Conservation (phyloP, 495 filamentous ascomycete genomes). For the Aspergillus affinis region DNA sequence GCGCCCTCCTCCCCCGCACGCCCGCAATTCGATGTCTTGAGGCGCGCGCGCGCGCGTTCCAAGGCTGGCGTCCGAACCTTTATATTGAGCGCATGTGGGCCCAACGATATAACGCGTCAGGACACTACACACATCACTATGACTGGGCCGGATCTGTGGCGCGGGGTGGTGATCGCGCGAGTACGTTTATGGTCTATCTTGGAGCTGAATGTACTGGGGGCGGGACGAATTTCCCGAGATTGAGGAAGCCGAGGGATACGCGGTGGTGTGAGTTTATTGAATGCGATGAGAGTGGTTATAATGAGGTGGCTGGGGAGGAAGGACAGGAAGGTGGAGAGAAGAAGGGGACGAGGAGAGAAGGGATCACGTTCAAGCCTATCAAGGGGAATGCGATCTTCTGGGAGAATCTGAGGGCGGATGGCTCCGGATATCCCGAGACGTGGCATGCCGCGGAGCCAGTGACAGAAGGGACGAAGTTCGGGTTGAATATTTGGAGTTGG, state of each 20-base stretch:
- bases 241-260: constrained; percentile 39
- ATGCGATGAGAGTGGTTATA: constrained; percentile 52
- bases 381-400: constrained; percentile 75
- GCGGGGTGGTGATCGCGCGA: constrained; percentile 45
- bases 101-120: constrained; percentile 57
- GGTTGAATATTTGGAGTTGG: constrained; percentile 78
- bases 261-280: constrained; percentile 62
- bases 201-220: constrained; percentile 58
- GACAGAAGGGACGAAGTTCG: constrained; percentile 65
- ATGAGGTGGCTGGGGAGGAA: constrained; percentile 10
- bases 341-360: constrained; percentile 32
- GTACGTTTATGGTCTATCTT: constrained; percentile 65
- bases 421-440: constrained; percentile 61
- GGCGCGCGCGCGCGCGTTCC: constrained; percentile 65
- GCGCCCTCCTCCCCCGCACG: constrained; percentile 58
- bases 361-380: constrained; percentile 65
- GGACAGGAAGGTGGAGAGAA: not conserved
- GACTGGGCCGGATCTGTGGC: constrained; percentile 53
- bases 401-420: constrained; percentile 66
- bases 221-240: constrained; percentile 59
- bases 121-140: constrained; percentile 60
- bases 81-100: constrained; percentile 63
- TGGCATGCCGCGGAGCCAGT: constrained; percentile 73
- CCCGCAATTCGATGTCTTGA: constrained; percentile 66
- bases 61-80: constrained; percentile 61